Evolutionary conservation across 306 rosid genomes (phyloP).

Genomic region (Gillenia trifoliata): DNA sequence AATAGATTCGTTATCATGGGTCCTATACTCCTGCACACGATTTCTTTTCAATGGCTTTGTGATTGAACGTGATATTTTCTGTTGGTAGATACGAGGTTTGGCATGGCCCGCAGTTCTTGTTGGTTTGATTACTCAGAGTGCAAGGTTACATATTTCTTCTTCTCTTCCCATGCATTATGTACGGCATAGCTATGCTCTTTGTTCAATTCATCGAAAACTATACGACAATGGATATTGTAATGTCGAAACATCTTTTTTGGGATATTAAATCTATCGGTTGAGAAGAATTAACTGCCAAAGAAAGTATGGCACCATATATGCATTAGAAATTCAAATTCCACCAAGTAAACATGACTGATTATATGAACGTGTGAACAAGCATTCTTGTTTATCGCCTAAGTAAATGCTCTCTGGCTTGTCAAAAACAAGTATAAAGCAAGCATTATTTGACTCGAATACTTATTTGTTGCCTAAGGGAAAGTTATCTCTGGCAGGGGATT

Average conservation of each 20-base stretch:
- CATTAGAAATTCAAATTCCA: not conserved
- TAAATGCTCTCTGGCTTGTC: not conserved
- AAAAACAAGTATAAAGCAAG: not conserved
- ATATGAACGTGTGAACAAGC: not conserved
- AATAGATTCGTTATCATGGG: not conserved
- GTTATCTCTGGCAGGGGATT: not conserved
- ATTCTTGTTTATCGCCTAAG: not conserved
- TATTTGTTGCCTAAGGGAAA: not conserved
- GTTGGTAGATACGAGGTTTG: slow-evolving; percentile 64
- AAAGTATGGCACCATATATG: not conserved
- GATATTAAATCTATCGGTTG: not conserved
- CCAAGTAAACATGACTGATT: not conserved
- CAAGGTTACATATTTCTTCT: slow-evolving; percentile 46
- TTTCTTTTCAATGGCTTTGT: slow-evolving; percentile 13
- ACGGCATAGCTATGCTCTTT: not conserved
- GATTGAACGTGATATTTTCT: slow-evolving; percentile 21
- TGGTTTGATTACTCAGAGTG: slow-evolving; percentile 77
- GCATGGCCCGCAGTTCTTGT: slow-evolving; percentile 80
- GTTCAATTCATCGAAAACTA: not conserved
- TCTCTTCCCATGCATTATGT: slow-evolving; percentile 9
- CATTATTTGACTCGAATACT: not conserved
- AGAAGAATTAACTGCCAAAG: not conserved
- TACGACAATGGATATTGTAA: not conserved
- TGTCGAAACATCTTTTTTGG: not conserved
- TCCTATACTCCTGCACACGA: not conserved